Evolutionary conservation across 768 basidiomycete species (phyloP).

Genomic region (Kwoniella europaea): DNA sequence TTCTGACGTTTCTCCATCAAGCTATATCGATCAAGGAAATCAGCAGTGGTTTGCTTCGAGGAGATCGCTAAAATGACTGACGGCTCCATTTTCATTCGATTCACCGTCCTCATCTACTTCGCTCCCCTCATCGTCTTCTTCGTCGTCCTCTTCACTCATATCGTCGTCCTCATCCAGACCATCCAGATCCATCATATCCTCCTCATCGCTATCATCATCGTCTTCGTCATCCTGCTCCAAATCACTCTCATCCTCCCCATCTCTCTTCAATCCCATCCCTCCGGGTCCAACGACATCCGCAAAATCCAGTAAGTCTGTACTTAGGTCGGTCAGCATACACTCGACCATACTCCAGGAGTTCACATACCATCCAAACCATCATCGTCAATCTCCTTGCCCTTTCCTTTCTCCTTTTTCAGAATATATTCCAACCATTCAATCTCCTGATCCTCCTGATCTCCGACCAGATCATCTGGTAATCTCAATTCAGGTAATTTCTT

Average conservation of each 20-base stretch:
- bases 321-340: constrained; percentile 60
- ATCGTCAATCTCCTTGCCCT: constrained; percentile 60
- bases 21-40: no score
- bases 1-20: no score
- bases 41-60: no score
- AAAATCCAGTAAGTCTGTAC: constrained; percentile 49
- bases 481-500: constrained; percentile 40
- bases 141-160: constrained; percentile 12
- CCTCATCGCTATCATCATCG: constrained; percentile 57
- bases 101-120: constrained; percentile 28
- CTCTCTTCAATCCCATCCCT: constrained; percentile 31
- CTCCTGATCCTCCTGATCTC: constrained; percentile 75
- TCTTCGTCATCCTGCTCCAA: constrained; percentile 44
- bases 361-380: constrained; percentile 82
- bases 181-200: constrained; percentile 34
- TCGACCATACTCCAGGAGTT: not conserved
- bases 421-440: constrained; percentile 82
- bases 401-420: constrained; percentile 64
- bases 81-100: constrained; percentile 17
- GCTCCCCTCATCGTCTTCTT: constrained; percentile 1
- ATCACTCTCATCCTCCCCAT: constrained; percentile 35
- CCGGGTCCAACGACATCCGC: constrained; percentile 53
- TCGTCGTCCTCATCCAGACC: constrained; percentile 34
- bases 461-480: constrained; percentile 23
- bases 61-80: no score